Evolutionary conservation across 2,329 filamentous ascomycete genomes (phyloP).

Genomic region (Akanthomyces uredinophilus): DNA sequence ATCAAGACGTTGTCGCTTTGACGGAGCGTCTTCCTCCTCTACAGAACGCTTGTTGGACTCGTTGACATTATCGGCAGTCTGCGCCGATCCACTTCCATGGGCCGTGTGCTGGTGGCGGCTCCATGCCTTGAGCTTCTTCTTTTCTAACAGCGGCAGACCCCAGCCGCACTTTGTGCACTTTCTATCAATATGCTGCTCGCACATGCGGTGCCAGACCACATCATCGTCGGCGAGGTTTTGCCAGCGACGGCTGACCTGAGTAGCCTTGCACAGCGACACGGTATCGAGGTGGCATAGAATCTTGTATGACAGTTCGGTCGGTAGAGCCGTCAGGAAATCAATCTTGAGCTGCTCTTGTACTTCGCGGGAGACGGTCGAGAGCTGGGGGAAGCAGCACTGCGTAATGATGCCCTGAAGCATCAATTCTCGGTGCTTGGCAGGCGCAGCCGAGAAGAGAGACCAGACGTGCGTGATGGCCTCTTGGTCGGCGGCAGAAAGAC

Average conservation of each 20-base stretch:
- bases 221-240: conserved; percentile 89
- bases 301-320: conserved; percentile 86
- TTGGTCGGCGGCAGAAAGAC: conserved; percentile 76
- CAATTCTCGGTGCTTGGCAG: conserved; percentile 85
- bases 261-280: conserved; percentile 88
- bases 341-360: conserved; percentile 95
- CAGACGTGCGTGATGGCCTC: conserved; percentile 96
- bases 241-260: conserved; percentile 89
- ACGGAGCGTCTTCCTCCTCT: conserved; percentile 26
- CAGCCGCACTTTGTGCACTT: conserved; percentile 95
- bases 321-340: conserved; percentile 86
- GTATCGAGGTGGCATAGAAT: conserved; percentile 92
- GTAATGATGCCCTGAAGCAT: conserved; percentile 96
- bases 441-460: conserved; percentile 95
- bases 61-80: conserved; percentile 25
- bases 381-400: conserved; percentile 95
- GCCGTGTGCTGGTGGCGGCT: conserved; percentile 74
- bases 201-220: conserved; percentile 96
- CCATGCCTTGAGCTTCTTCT: conserved; percentile 80
- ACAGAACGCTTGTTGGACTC: conserved; percentile 31
- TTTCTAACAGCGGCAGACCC: conserved; percentile 84
- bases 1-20: conserved; percentile 31
- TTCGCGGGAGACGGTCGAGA: conserved; percentile 85
- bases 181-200: conserved; percentile 89
- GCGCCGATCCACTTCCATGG: conserved; percentile 26